These are phyloP conservation scores for Coccomyxa sp. DNA, from an alignment of 139 green algal genomes.

Conservation along the genomic window DNA sequence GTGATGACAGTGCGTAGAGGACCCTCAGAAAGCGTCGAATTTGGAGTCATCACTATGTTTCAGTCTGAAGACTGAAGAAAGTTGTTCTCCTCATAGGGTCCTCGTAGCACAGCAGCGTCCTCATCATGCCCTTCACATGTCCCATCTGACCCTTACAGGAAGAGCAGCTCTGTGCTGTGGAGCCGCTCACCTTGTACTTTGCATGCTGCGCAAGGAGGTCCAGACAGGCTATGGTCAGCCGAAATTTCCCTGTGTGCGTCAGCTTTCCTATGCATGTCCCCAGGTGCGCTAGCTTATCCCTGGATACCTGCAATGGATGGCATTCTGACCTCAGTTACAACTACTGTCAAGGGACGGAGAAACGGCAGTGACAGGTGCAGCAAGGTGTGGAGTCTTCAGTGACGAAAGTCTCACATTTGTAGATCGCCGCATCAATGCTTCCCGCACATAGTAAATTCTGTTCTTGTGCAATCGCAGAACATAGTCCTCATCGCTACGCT, in stretches of 20 bases:
- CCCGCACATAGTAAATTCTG: constrained; percentile 94
- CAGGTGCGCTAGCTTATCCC: constrained; percentile 88
- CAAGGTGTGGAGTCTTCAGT: background rate
- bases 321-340: background rate
- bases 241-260: constrained; percentile 95
- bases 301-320: constrained; percentile 69
- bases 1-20: no score
- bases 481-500: constrained; percentile 72
- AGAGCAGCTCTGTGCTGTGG: no score
- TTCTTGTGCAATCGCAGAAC: constrained; percentile 93
- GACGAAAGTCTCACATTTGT: constrained; percentile 73
- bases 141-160: no score
- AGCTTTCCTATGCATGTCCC: constrained; percentile 95
- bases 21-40: no score
- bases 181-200: constrained; percentile 90
- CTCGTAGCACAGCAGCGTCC: no score
- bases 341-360: background rate
- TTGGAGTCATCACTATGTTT: constrained; percentile 12
- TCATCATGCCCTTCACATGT: no score
- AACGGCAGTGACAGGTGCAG: background rate
- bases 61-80: constrained; percentile 67
- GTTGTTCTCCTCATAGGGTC: constrained; percentile 36
- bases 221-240: constrained; percentile 86
- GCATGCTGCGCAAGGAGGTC: constrained; percentile 86
- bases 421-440: constrained; percentile 83